Evolutionary conservation across 129 eudicot genomes (phyloP).

Genomic region (Tagetes erecta): DNA sequence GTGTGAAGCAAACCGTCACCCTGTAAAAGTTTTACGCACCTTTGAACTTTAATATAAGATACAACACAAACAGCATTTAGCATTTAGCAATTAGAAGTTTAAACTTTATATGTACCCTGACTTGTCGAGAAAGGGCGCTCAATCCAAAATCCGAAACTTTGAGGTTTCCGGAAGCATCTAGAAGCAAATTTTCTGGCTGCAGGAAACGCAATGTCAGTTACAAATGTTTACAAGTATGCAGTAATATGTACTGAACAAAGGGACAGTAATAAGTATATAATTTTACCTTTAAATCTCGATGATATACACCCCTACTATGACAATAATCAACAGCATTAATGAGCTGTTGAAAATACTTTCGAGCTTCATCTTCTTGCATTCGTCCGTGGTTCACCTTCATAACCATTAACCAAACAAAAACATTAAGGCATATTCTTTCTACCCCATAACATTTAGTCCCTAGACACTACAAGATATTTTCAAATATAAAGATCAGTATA

Average conservation of each 20-base stretch:
- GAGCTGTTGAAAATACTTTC: conserved; percentile 93
- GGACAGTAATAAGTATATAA: not conserved
- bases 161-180: conserved; percentile 88
- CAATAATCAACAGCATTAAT: conserved; percentile 94
- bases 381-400: conserved; percentile 79
- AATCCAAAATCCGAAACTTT: conserved; percentile 97
- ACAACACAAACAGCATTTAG: not conserved
- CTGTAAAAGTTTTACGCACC: conserved; percentile 33
- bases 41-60: not conserved
- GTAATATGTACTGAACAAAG: conserved; percentile 4
- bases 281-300: conserved; percentile 86
- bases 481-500: conserved; percentile 20
- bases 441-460: not conserved
- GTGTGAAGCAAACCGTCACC: conserved; percentile 89
- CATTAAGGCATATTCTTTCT: conserved; percentile 12
- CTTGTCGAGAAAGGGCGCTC: conserved; percentile 92
- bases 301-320: conserved; percentile 97
- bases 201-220: conserved; percentile 10
- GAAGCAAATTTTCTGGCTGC: conserved; percentile 91
- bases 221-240: not conserved
- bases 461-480: not conserved
- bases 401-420: conserved; percentile 7
- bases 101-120: conserved; percentile 47
- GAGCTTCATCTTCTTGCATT: conserved; percentile 90
- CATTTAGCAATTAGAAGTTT: not conserved